Evolutionary conservation across 192 early-diverging fungal genomes (phyloP), one percentile per base, ranked within the genome.

Genomic region (Linnemannia schmuckeri): DNA sequence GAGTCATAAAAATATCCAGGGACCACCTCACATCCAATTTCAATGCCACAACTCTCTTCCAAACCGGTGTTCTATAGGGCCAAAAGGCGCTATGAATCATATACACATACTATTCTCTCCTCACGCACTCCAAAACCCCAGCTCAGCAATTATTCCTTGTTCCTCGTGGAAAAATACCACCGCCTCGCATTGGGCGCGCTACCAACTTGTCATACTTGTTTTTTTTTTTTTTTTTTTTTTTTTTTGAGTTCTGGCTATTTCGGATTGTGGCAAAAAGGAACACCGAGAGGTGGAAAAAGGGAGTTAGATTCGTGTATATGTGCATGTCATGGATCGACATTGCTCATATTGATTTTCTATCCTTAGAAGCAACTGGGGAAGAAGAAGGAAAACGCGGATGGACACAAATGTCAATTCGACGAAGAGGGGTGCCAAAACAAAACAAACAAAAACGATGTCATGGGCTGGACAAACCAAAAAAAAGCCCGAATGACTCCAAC

Each of bases 371-470:
- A 57, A n/a, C 20, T 54, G 52, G 15, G 4, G 4, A 54, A 22
- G 2, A 10, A 8, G 4, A 30, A 30, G 61, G 15, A 7, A 10
- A 57, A 66, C 13, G 27, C 61, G 61, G 61, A 66, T 33, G 27
- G 61, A 33, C n/a, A 30, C 61, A 66, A 35, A 66, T 66, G 61
- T 66, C 27, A 66, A 33, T 10, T 33, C 10, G 27, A 30, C 9
- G 8, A 33, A 66, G 1, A 66, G 24, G 24, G 27, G 54, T 61
- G 9, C 12, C 44, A 13, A 66, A 12, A 3, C 10, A 24, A 57
- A 66, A 66, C 10, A 66, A 66, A 66, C 9, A 66, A 66, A 66
- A 33, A 66, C 27, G 61, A 33, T 66, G 61, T 66, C 61, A 66
- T 66, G 24, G 9, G 24, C 57, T 3, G 57, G 18, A 22, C 0